A percentile compares a stretch with the other conserved stretches of the same genome.
These are phyloP conservation scores for Candida insectorum DNA, from an alignment of 805 yeast species.

Conservation along the genomic window DNA sequence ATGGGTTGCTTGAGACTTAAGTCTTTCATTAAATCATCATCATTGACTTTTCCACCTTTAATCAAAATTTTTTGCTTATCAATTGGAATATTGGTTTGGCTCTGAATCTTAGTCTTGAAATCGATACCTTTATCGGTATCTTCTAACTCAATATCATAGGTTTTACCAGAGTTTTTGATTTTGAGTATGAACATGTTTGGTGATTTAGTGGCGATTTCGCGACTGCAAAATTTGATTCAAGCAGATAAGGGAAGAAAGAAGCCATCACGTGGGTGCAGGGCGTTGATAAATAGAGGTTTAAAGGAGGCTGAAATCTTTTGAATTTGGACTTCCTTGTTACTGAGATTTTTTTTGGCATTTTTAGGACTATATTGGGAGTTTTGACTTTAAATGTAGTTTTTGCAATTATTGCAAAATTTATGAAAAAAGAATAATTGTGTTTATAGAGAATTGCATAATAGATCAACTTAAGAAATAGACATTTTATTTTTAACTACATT, in stretches of 20 bases:
- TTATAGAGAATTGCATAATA: too few relatives aligned
- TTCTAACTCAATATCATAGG: conserved; percentile 42
- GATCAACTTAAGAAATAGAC: too few relatives aligned
- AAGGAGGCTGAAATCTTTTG: too few relatives aligned
- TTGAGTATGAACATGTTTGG: conserved; percentile 4
- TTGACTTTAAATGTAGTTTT: too few relatives aligned
- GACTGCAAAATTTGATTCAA: background rate
- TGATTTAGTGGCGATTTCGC: conserved; percentile 1
- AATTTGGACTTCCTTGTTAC: too few relatives aligned
- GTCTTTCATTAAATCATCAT: conserved; percentile 53
- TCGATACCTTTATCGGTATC: conserved; percentile 54
- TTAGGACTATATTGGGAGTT: too few relatives aligned
- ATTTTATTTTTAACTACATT: too few relatives aligned
- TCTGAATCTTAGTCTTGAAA: conserved; percentile 67
- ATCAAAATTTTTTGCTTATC: conserved; percentile 87
- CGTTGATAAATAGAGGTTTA: too few relatives aligned
- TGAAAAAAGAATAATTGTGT: background rate
- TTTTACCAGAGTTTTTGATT: conserved; percentile 43
- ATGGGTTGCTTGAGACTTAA: conserved; percentile 63
- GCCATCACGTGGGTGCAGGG: too few relatives aligned
- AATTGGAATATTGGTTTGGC: conserved; percentile 77
- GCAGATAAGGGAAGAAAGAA: too few relatives aligned
- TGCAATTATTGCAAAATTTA: background rate
- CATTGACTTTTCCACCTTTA: conserved; percentile 83
- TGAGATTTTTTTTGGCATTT: too few relatives aligned